Evolutionary conservation across 352 stramenopile genomes (phyloP).

Genomic region (Phytophthora cactorum): DNA sequence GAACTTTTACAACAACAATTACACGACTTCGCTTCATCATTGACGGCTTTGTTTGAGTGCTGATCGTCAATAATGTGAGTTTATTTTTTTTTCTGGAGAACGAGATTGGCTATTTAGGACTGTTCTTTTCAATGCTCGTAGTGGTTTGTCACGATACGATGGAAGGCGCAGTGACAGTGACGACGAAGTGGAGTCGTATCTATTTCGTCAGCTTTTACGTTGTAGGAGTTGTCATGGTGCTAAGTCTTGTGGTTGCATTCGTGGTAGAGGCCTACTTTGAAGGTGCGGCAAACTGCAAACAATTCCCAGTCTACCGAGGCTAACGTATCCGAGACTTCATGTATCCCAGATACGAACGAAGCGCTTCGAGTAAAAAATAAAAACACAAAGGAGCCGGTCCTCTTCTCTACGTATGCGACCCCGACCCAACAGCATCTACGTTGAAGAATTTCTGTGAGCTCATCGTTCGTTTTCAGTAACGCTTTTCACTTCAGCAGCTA

Average conservation of each 20-base stretch:
- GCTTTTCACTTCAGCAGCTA: background rate
- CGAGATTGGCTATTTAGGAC: background rate
- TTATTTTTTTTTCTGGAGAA: background rate
- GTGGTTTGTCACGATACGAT: conserved; percentile 7
- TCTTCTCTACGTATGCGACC: background rate
- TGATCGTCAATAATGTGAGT: conserved; percentile 6
- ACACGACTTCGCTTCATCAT: conserved; percentile 1
- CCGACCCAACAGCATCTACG: background rate
- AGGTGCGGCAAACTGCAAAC: conserved; percentile 1
- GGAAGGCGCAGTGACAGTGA: conserved; percentile 3
- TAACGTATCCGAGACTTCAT: background rate
- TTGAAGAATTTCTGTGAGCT: conserved; percentile 2
- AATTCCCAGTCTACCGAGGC: background rate
- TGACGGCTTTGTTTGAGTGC: conserved; percentile 1
- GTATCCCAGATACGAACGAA: background rate
- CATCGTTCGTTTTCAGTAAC: background rate
- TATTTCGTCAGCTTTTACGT: conserved; percentile 3
- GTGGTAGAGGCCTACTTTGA: conserved; percentile 2
- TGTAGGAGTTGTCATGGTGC: conserved; percentile 1
- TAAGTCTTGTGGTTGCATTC: conserved; percentile 1
- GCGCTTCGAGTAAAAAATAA: background rate
- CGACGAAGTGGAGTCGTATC: conserved; percentile 4
- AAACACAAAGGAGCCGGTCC: background rate
- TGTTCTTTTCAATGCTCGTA: background rate
- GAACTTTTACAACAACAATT: conserved; percentile 3